Evolutionary conservation across 306 rosid genomes (phyloP).

Genomic region (Mucuna pruriens): DNA sequence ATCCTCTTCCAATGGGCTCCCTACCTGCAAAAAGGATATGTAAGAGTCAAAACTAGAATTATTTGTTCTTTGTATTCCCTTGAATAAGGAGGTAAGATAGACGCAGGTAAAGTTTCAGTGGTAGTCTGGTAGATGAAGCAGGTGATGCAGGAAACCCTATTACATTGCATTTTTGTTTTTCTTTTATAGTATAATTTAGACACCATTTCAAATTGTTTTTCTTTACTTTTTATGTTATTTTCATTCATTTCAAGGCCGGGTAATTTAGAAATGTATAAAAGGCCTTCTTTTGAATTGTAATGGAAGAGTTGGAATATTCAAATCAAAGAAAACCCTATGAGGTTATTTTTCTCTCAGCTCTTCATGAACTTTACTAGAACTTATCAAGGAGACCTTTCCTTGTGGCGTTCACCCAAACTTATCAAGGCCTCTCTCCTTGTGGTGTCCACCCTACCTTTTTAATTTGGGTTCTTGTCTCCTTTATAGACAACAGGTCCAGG

Average conservation of each 20-base stretch:
- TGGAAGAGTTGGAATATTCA: background rate
- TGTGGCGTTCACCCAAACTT: background rate
- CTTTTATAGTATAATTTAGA: background rate
- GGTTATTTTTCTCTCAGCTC: background rate
- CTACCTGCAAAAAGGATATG: slow-evolving; percentile 61
- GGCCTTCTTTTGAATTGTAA: too few species aligned
- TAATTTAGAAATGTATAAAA: too few species aligned
- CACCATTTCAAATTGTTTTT: background rate
- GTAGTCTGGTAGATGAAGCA: background rate
- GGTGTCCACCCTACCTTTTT: background rate
- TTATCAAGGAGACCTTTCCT: background rate
- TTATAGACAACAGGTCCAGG: background rate
- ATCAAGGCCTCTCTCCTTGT: background rate
- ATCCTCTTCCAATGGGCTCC: slow-evolving; percentile 91
- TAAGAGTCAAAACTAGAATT: slow-evolving; percentile 23
- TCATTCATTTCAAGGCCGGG: background rate
- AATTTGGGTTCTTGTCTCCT: background rate
- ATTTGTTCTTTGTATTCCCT: slow-evolving; percentile 14
- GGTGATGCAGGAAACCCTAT: background rate
- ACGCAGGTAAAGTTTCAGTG: background rate
- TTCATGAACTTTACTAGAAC: background rate
- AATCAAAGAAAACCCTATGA: background rate
- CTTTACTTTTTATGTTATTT: background rate
- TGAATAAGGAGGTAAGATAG: slow-evolving; percentile 24
- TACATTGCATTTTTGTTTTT: background rate